Evolutionary conservation across 2,329 filamentous ascomycete genomes (phyloP), one percentile per base, ranked within the genome.

Genomic region (Cercospora nicotianae): DNA sequence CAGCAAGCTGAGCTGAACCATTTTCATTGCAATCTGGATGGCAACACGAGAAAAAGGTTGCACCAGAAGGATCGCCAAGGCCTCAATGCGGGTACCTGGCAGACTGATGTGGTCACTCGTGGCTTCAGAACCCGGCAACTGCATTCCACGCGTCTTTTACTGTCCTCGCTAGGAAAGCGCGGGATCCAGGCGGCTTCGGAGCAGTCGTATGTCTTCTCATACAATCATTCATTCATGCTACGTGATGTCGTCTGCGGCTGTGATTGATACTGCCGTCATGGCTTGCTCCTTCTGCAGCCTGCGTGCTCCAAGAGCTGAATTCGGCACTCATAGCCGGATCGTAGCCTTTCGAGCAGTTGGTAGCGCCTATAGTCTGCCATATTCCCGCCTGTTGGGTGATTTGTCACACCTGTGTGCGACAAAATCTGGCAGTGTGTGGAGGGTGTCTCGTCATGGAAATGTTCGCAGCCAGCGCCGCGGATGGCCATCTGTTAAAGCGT

Each of bases 31-130:
- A 8, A 59, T 36, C 31, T 59, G n/a, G 31, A 59, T 36, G 55
- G 30, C 55, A 36, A 59, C 39, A 62, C 60, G 60, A 62, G 60
- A 51, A 62, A 62, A 48, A 33, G 36, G 60, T 62, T 18, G 60
- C 39, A 62, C 60, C 36, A 62, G 60, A 62, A 62, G 60, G 60
- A 62, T 62, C 33, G 60, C 60, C 60, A 62, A 62, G 60, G 16
- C 39, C 36, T 48, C 59, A 61, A 61, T 59, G 55, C 55, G 55
- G 59, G 59, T 61, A 45, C 59, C 18, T 61, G 59, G 16, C 48
- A n/a, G 48, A 55, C 23, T 55, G 48, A 55, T 55, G 23, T 26
- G 28, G 33, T 42, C 60, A 31, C 18, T 51, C 48, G 42, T 48
- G 60, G 60, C 20, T 62, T 62, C 42, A 62, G 36, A 31, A 62